Conservation (phyloP, 345 rosid species). For the Populus simonii region DNA sequence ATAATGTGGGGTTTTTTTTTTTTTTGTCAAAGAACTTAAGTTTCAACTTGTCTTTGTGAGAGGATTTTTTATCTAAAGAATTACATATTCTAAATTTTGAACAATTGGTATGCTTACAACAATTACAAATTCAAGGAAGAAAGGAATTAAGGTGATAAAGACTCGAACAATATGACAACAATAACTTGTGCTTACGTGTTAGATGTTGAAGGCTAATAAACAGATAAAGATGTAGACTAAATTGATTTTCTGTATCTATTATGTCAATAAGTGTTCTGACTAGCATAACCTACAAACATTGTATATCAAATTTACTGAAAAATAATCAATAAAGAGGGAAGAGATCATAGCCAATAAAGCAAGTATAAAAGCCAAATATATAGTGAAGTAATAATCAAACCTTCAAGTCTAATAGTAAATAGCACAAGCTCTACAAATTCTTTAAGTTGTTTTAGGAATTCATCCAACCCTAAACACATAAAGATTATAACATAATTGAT, state of each 20-base stretch:
- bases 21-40: too few relatives aligned
- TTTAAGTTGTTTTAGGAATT: conserved; percentile 67
- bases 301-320: neutral
- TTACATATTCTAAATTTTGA: neutral
- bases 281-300: conserved; percentile 69
- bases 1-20: too few relatives aligned
- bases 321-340: neutral
- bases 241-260: conserved; percentile 65
- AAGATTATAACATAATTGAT: conserved; percentile 89
- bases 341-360: neutral
- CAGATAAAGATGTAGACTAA: conserved; percentile 65
- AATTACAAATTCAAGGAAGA: neutral
- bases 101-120: neutral
- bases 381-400: conserved; percentile 34
- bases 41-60: neutral
- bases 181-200: conserved; percentile 61
- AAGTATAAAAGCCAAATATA: neutral
- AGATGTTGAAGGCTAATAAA: conserved; percentile 66
- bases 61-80: neutral
- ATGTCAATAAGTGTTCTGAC: conserved; percentile 73
- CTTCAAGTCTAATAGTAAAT: conserved; percentile 98
- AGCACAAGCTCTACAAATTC: conserved; percentile 70
- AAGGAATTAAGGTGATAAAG: neutral
- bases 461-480: conserved; percentile 88
- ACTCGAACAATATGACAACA: neutral